Evolutionary conservation across 345 rosid species (phyloP), one percentile per base, ranked within the genome.

Genomic region (Excoecaria cochinchinensis): DNA sequence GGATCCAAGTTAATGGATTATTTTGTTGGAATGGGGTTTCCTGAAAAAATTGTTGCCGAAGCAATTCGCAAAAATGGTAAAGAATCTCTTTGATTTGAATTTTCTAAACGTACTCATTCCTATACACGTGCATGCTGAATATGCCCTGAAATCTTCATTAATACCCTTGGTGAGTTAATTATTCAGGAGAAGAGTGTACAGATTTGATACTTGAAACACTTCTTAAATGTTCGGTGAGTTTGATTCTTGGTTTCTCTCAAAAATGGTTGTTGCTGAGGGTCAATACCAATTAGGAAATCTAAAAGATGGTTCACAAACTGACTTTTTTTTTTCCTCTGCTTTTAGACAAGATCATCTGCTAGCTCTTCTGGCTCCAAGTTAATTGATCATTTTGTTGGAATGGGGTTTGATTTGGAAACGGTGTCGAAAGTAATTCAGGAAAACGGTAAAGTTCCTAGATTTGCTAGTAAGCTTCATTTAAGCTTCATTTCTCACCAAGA

Each of bases 21-120:
- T 64, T 94, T 92, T 76, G 78, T 88, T 22, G 87, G 82, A 8
- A 92, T 91, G 98, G 99, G 97, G 17, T 92, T 90, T 75, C 68
- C 87, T 13, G 90, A 84, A 60, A 83, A 90, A 63, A 73, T 86
- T 39, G 91, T 91, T 53, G 78, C 82, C 69, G 89, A 85, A 76
- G 92, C 83, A 16, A 86, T 92, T 25, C 89, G 83, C 22, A 87
- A 95, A 83, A 82, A 80, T 65, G 93, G 99, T 92, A 84, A 68
- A 70, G 31, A 67, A 10, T n/a, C 12, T 1, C 15, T 52, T 3
- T 50, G 15, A 16, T 71, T 10, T 55, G 59, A 69, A 69, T 46
- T 15, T 31, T 22, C 46, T 59, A 44, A 48, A 52, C 4, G 67
- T 50, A 17, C 36, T 9, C 36, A 47, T 60, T 47, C 31, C 0